Conservation (phyloP, 1,284 basidiomycete species). For the Ceratobasidium sp. region DNA sequence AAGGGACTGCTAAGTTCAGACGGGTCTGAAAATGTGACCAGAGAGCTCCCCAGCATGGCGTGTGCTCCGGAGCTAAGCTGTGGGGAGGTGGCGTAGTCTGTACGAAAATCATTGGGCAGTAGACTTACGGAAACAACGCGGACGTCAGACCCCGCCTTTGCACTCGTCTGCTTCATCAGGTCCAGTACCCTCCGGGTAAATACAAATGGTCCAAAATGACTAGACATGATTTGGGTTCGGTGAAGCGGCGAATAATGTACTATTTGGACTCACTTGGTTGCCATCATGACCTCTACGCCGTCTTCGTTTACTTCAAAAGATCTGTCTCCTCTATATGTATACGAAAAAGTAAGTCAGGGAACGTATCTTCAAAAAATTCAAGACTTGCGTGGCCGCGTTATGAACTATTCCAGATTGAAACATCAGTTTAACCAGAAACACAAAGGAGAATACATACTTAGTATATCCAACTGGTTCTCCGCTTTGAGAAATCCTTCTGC, state of each 20-base stretch:
- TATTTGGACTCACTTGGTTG: neutral
- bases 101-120: neutral
- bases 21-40: neutral
- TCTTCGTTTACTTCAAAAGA: constrained; percentile 17
- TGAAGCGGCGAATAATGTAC: neutral
- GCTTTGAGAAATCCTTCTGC: neutral
- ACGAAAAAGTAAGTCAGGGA: neutral
- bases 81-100: neutral
- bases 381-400: constrained; percentile 9
- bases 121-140: constrained; percentile 6
- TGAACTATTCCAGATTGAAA: neutral
- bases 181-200: constrained; percentile 1
- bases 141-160: neutral
- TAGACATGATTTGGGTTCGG: neutral
- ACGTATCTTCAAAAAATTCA: neutral
- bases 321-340: neutral
- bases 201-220: constrained; percentile 11
- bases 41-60: neutral
- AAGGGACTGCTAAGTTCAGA: constrained; percentile 4
- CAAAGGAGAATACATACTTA: neutral
- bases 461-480: constrained; percentile 4
- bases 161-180: constrained; percentile 15
- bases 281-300: constrained; percentile 7
- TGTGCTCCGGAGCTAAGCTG: constrained; percentile 1
- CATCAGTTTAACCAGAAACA: neutral